Evolutionary conservation across 1,284 basidiomycete species (phyloP), one percentile per base, ranked within the genome.

Genomic region (Puccinia novopanici): DNA sequence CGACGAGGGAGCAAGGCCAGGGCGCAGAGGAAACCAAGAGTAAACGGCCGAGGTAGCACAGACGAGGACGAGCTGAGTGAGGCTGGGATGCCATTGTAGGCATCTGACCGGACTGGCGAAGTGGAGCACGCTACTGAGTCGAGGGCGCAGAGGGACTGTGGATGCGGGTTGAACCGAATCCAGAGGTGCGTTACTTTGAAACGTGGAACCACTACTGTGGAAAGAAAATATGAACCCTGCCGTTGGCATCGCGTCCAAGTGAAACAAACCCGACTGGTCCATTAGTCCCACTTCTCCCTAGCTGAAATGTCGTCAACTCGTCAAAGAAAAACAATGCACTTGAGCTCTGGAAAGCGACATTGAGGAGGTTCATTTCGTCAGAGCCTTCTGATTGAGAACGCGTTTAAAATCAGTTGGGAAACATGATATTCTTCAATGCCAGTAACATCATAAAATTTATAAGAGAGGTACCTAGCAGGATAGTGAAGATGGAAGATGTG

Each of bases 1-100:
- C 2, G 68, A 50, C 48, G 61, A 65, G 24, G 59, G 19, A 42
- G 73, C n/a, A 45, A 61, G 57, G 34, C 65, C 75, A 1, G 75
- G 75, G 10, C 42, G 63, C 13, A 22, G n/a, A 19, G 75, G 75
- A 68, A 68, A 71, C 75, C 75, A 78, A 1, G 37, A 55, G 52
- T 78, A 78, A 42, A 78, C 9, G n/a, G 75, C 75, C 3, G 75
- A 78, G 45, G 63, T 78, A 19, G 75, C 63, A 42, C 50, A 68
- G 6, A 78, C 65, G 22, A 78, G 27, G 5, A 70, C 37, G 8
- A 78, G 75, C 27, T 65, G 59, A 24, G 42, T 78, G 24, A 55
- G 50, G 37, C 30, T 55, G 27, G 75, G 63, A 59, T 78, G 63
- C 75, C 75, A 78, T 70, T 59, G 63, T n/a, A 70, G 24, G 27